These are phyloP conservation scores for Ceriops zippeliana DNA, from an alignment of 345 rosid species.

Conservation along the genomic window DNA sequence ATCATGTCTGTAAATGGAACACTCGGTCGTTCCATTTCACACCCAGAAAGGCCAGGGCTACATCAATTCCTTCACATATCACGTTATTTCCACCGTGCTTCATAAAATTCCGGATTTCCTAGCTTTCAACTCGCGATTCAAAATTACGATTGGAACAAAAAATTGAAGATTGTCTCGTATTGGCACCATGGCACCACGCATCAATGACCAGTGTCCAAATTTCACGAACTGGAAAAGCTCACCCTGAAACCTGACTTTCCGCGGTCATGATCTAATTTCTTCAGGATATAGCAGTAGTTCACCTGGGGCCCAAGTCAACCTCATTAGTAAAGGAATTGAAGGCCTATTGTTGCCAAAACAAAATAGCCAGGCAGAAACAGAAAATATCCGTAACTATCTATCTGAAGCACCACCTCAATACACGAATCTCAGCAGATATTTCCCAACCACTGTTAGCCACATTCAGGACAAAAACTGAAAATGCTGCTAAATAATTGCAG, in stretches of 20 bases:
- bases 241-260: slow-evolving; percentile 55
- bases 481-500: too few species aligned
- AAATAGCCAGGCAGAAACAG: not conserved
- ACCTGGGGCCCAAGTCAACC: slow-evolving; percentile 39
- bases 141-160: not conserved
- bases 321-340: slow-evolving; percentile 17
- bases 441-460: not conserved
- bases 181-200: not conserved
- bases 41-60: too few species aligned
- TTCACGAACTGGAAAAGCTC: slow-evolving; percentile 49
- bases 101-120: not conserved
- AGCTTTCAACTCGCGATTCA: not conserved
- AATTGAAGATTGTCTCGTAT: not conserved
- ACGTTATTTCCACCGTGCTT: not conserved
- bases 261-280: slow-evolving; percentile 51
- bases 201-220: not conserved
- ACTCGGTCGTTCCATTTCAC: too few species aligned
- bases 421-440: not conserved
- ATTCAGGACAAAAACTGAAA: not conserved
- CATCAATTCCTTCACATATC: not conserved
- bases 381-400: not conserved
- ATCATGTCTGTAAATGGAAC: too few species aligned
- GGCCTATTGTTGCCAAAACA: not conserved
- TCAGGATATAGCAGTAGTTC: slow-evolving; percentile 65
- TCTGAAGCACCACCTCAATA: not conserved